Base-by-base conservation (phyloP, 331 rosid species). In the Rhamnella rubrinervis region DNA sequence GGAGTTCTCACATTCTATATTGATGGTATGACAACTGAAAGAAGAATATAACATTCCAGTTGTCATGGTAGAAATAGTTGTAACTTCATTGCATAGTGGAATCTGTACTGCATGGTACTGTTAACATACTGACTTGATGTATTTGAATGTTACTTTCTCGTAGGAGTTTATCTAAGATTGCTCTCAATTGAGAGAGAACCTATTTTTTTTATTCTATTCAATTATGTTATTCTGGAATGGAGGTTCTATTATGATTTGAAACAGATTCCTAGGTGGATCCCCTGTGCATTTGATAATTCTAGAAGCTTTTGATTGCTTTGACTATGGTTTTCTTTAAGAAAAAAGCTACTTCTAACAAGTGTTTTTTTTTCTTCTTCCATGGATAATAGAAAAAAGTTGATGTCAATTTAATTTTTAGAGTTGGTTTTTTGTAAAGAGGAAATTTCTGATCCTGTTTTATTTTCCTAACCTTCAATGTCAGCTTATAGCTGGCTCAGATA, bases 401-500 rank as follows among this genome's bases (percentile, higher is more conserved):
- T 19, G 40, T 56, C 52, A 19, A 38, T 57, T 56, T 23, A 15
- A 41, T 63, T 63, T 63, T 23, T 11, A 23, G 31, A 41, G 19
- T 20, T 16, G 23, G 55, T 17, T 64, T 10, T 64, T 23, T 7
- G 39, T 23, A 12, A 69, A 41, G 40, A 59, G 59, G 21, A 17
- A 35, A 55, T 55, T 72, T 66, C 70, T 84, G 72, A 85, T 78
- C 55, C 56, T 63, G 18, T 65, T 55, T 72, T 70, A 26, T 35
- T 75, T 65, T 68, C 55, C 11, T 59, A 31, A 25, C 20, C 53
- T 64, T 47, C 65, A 68, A 64, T 85, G 65, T 59, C 87, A 90
- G 96, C 95, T 87, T 76, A 85, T 90, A 82, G 96, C 96, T 60
- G 96, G 96, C 78, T 90, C 96, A 8, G 96, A 90, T 75, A 90